Evolutionary conservation across 805 yeast species (phyloP).

Genomic region (Alloascoidea africana): DNA sequence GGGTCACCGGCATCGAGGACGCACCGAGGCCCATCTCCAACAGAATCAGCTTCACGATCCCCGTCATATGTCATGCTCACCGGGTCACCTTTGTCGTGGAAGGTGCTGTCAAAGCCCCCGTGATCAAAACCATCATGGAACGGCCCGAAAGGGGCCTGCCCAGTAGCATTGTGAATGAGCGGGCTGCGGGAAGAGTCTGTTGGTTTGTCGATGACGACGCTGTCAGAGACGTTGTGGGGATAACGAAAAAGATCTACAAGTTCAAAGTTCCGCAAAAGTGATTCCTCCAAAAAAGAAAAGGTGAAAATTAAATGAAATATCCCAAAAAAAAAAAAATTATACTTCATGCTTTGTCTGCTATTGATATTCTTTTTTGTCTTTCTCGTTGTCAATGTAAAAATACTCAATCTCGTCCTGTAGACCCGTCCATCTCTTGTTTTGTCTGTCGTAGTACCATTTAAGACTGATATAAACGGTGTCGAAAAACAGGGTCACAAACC

Average conservation of each 20-base stretch:
- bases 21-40: conserved; percentile 83
- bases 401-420: too few species aligned
- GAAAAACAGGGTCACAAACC: not conserved
- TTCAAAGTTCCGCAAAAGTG: conserved; percentile 21
- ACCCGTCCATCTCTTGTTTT: too few species aligned
- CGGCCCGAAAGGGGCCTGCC: conserved; percentile 96
- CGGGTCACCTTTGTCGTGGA: conserved; percentile 91
- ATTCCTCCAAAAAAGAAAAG: too few species aligned
- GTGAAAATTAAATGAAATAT: too few species aligned
- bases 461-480: not conserved
- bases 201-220: conserved; percentile 98
- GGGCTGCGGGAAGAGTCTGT: conserved; percentile 90
- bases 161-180: conserved; percentile 83
- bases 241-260: conserved; percentile 60
- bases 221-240: conserved; percentile 59
- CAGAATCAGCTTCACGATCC: conserved; percentile 82
- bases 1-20: conserved; percentile 87
- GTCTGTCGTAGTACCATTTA: not conserved
- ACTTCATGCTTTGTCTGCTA: too few species aligned
- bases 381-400: too few species aligned
- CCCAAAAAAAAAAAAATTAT: too few species aligned
- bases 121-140: conserved; percentile 83
- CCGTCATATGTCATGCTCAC: conserved; percentile 88
- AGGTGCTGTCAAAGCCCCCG: conserved; percentile 90
- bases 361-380: too few species aligned